Base-by-base conservation (phyloP, 202 grass and related monocot genomes). In the Eragrostis tef region DNA sequence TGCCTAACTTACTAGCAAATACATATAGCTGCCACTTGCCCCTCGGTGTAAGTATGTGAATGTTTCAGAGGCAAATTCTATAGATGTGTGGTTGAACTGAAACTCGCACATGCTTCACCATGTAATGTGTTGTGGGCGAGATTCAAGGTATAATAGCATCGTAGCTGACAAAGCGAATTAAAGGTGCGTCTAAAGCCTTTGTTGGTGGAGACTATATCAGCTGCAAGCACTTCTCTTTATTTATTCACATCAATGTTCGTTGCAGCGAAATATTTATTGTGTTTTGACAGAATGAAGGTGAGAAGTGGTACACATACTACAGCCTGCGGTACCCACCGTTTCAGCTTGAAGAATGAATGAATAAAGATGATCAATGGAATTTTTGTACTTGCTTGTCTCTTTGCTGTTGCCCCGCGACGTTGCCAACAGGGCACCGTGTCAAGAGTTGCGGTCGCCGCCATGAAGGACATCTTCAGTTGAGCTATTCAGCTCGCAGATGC, bases 211-310 rank as follows among this genome's bases (percentile, higher is more conserved):
- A 49, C 56, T 42, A 24, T 50, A 12, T 2, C 15, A 7, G 34
- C 7, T 68, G 31, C 13, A 39, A 31, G 29, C 29, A 31, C 29
- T 31, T 31, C 29, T 31, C 29, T 34, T 75, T 87, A 79, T 83
- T 17, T 75, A 70, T 89, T 86, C 67, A 91, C 77, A 61, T 16
- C 21, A 7, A 17, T 49, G 10, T 44, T 60, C 2, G 44, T 59
- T 25, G 74, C 74, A 64, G 45, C 19, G 6, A 21, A 70, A 63
- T 27, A 2, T 61, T 75, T 58, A 52, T 54, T 12, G 17, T 17
- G 5, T 83, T 74, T 74, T 63, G 6, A 34, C 64, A 70, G 15
- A 84, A 86, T 1, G 21, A 22, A 51, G 21, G 9, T 39, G 21
- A 87, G 64, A 42, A 80, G 9, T 58, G 12, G 50, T 11, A 16